phyloP scores from a whole-genome alignment of 192 early-diverging fungal genomes.

The Ambispora gerdemannii region DNA sequence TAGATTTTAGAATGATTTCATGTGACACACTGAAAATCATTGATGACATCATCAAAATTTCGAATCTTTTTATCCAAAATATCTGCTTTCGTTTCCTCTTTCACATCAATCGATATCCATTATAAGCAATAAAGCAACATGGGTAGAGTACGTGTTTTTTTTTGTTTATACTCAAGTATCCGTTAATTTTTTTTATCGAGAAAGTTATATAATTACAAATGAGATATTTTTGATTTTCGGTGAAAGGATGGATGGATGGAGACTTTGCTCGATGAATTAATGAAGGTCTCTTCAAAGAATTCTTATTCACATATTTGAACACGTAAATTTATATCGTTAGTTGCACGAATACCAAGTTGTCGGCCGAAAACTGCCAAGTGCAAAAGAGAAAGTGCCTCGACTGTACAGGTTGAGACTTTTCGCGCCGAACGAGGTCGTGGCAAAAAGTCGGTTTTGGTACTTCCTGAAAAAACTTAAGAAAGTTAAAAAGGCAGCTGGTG shows the following conservation, averaged over 20 bases:
- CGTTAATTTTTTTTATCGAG: background rate
- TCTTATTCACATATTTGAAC: too few relatives aligned
- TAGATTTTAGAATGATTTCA: background rate
- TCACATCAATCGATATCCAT: background rate
- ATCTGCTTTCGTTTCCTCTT: background rate
- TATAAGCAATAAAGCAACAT: background rate
- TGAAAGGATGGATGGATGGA: too few relatives aligned
- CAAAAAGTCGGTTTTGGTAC: conserved; percentile 99
- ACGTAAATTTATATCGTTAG: too few relatives aligned
- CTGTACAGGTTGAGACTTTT: conserved; percentile 99
- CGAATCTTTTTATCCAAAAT: background rate
- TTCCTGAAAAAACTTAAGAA: conserved; percentile 98
- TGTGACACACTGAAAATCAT: background rate
- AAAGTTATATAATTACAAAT: background rate
- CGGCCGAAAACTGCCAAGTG: conserved; percentile 91
- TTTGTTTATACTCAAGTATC: background rate
- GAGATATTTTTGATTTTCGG: background rate
- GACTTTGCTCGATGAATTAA: too few relatives aligned
- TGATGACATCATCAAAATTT: background rate
- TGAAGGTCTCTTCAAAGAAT: too few relatives aligned
- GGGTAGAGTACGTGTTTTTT: background rate
- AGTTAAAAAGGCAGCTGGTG: conserved; percentile 98
- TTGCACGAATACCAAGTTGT: conserved; percentile 72
- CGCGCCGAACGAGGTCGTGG: conserved; percentile 96
- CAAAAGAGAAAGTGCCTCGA: conserved; percentile 88